These are phyloP conservation scores for Dillenia suffruticosa DNA, from an alignment of 164 flowering plant genomes.

Conservation along the genomic window DNA sequence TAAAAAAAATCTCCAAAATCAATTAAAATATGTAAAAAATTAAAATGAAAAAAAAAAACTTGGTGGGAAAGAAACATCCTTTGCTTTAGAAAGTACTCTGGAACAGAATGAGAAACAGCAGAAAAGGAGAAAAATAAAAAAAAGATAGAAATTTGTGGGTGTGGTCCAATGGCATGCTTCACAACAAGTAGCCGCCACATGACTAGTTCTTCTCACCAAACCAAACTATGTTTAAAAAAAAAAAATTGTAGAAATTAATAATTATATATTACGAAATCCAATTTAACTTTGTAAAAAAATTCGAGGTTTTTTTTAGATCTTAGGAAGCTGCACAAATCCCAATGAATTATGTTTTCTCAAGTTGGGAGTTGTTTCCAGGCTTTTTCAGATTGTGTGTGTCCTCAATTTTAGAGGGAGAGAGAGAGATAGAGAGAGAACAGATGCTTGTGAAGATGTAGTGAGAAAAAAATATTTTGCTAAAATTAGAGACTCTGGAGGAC, in stretches of 20 bases:
- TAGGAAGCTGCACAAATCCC: conserved; percentile 25
- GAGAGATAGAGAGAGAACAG: conserved; percentile 16
- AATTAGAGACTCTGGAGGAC: conserved; percentile 35
- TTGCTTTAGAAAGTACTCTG: conserved; percentile 4
- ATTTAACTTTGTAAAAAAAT: too few relatives aligned
- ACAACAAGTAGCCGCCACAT: conserved; percentile 38
- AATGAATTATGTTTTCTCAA: conserved; percentile 12
- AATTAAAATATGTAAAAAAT: background rate
- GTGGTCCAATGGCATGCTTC: conserved; percentile 17
- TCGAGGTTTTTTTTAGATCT: too few relatives aligned
- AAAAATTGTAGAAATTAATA: too few relatives aligned
- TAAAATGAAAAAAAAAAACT: background rate
- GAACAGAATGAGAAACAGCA: background rate
- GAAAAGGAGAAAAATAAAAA: background rate
- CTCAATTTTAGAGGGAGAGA: conserved; percentile 5
- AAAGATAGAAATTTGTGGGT: too few relatives aligned
- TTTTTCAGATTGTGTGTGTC: conserved; percentile 30
- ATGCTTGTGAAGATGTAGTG: conserved; percentile 16
- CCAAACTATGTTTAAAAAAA: too few relatives aligned
- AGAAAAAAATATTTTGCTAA: conserved; percentile 19
- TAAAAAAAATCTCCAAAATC: conserved; percentile 1
- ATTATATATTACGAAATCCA: too few relatives aligned
- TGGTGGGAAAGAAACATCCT: background rate
- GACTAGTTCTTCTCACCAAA: background rate
- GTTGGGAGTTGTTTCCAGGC: conserved; percentile 32